A percentile compares a stretch with the other conserved stretches of the same genome.
Evolutionary conservation across 2,329 filamentous ascomycete species (phyloP).

Genomic region (Fusarium hainanense): DNA sequence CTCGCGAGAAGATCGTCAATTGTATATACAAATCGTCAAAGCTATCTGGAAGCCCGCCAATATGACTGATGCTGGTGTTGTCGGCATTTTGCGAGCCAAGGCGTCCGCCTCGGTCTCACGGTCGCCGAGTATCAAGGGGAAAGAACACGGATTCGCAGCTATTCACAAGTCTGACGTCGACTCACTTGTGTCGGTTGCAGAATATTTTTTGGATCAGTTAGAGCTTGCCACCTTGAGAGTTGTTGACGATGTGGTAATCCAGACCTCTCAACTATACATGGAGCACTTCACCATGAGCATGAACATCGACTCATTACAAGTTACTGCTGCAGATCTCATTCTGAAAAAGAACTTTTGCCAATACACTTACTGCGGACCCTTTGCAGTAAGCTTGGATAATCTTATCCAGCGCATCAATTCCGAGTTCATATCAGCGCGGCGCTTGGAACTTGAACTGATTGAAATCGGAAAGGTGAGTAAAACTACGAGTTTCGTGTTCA

Average conservation of each 20-base stretch:
- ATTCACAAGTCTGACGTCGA: constrained; percentile 50
- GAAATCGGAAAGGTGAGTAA: constrained; percentile 60
- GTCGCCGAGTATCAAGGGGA: constrained; percentile 55
- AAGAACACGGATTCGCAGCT: constrained; percentile 51
- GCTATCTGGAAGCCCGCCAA: constrained; percentile 61
- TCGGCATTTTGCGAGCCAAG: constrained; percentile 43
- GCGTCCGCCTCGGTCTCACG: constrained; percentile 31
- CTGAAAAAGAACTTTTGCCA: constrained; percentile 51
- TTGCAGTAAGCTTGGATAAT: constrained; percentile 50
- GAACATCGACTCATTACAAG: constrained; percentile 49
- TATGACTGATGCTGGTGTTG: constrained; percentile 48
- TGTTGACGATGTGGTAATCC: constrained; percentile 46
- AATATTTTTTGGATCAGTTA: constrained; percentile 64
- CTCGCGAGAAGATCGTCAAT: constrained; percentile 49
- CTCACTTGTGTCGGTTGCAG: constrained; percentile 55
- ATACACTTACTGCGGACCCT: constrained; percentile 48
- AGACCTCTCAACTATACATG: constrained; percentile 56
- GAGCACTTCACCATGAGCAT: constrained; percentile 52
- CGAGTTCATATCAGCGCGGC: constrained; percentile 55
- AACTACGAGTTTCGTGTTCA: neutral
- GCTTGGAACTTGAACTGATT: constrained; percentile 63
- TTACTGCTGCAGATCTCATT: constrained; percentile 52
- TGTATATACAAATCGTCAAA: constrained; percentile 58
- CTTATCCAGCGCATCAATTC: constrained; percentile 52
- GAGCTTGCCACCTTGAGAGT: constrained; percentile 57